Conservation (phyloP, 1,284 basidiomycete species). For the Melampsora americana region DNA sequence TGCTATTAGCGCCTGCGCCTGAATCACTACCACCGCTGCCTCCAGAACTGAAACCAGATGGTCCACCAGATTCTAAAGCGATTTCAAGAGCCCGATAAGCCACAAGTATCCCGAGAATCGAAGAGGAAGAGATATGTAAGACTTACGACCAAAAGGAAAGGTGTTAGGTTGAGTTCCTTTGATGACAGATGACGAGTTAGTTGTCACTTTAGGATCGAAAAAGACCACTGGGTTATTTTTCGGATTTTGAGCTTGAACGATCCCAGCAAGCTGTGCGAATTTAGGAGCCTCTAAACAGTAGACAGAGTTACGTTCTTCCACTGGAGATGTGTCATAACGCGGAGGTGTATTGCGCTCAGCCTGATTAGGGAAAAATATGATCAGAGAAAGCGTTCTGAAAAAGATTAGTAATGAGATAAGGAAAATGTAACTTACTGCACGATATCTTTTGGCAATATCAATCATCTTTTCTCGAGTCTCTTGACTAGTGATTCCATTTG, state of each 20-base stretch:
- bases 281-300: constrained; percentile 28
- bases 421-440: constrained; percentile 7
- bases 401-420: no score
- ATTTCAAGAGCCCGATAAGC: neutral
- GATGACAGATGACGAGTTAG: constrained; percentile 24
- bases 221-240: constrained; percentile 13
- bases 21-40: no score
- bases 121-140: neutral
- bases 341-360: constrained; percentile 18
- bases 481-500: constrained; percentile 1
- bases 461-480: constrained; percentile 21
- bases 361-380: neutral
- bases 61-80: neutral
- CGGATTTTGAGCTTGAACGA: constrained; percentile 32
- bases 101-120: neutral
- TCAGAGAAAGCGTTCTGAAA: neutral
- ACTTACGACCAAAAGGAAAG: constrained; percentile 22
- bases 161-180: constrained; percentile 29
- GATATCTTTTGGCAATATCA: constrained; percentile 5
- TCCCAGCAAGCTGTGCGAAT: constrained; percentile 16
- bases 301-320: constrained; percentile 18
- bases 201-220: constrained; percentile 20
- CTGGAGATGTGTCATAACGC: neutral
- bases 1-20: no score
- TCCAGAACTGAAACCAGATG: no score